Evolutionary conservation across 1,284 basidiomycete genomes (phyloP), one percentile per base, ranked within the genome.

Genomic region (Schizopora paradoxa): DNA sequence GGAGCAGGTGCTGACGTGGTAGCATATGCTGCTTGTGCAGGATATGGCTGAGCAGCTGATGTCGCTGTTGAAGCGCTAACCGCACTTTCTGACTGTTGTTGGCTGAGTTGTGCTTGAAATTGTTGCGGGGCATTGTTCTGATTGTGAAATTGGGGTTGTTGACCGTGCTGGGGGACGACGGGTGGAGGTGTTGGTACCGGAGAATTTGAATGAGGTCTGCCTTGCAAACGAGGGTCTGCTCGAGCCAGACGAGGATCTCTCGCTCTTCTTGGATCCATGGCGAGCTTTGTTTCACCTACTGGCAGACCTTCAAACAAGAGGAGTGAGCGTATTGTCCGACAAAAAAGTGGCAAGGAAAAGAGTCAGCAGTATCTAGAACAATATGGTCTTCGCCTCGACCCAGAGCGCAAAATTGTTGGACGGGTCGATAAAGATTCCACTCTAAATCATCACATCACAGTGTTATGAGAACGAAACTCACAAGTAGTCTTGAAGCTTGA

Each of bases 311-410:
- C 35, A 33, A 21, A 47, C 36, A 44, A 39, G 5, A 33, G 5
- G 44, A 40, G 10, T 13, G 6, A 43, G 22, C 10, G 27, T 31
- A 14, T 6, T 23, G 13, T 13, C n/a, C 32, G 5, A 27, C 26
- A 25, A 22, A 29, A 44, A 34, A 26, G 13, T 35, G 44, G 54
- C 51, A 38, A 41, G 49, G 48, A 45, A 47, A 48, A 53, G 57
- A 61, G 65, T 89, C 86, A 89, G 86, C 77, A 89, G 86, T 89
- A 89, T 90, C 86, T 79, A 74, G 85, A 87, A 87, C 84, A 85
- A 71, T 54, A 58, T 54, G 65, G 85, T 89, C 86, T 75, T 72
- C 86, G 72, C 61, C 54, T 74, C 72, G 67, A 85, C 79, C 85
- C 82, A 68, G 67, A 62, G 41, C 50, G 58, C 50, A 26, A 43